Evolutionary conservation across 192 early-diverging fungal species (phyloP).

Genomic region (Dissophora globulifera): DNA sequence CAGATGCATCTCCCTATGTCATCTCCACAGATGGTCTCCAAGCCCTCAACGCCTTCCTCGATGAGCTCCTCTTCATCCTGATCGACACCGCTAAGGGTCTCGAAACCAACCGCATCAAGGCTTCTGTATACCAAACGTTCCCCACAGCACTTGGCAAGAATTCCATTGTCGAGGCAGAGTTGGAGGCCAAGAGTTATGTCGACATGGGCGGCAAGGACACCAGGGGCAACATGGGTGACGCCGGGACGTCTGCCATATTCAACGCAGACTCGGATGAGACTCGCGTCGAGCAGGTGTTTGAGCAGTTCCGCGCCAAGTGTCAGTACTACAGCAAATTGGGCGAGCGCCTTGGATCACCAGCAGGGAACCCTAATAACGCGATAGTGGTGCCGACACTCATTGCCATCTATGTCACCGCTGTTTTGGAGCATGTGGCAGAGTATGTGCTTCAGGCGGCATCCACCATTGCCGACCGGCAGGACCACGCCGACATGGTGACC

Average conservation of each 20-base stretch:
- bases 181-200: slow-evolving; percentile 66
- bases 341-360: slow-evolving; percentile 50
- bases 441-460: slow-evolving; percentile 62
- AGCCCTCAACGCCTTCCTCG: slow-evolving; percentile 66
- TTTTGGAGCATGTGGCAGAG: slow-evolving; percentile 69
- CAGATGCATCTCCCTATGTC: slow-evolving; percentile 62
- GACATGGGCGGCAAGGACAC: slow-evolving; percentile 61
- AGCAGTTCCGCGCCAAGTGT: slow-evolving; percentile 64
- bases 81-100: slow-evolving; percentile 60
- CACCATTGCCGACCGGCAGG: slow-evolving; percentile 56
- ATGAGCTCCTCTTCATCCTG: slow-evolving; percentile 64
- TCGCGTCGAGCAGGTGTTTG: slow-evolving; percentile 52
- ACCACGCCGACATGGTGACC: slow-evolving; percentile 64
- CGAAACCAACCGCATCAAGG: slow-evolving; percentile 61
- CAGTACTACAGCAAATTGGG: slow-evolving; percentile 66
- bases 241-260: slow-evolving; percentile 42
- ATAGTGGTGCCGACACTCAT: slow-evolving; percentile 55
- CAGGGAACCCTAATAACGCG: slow-evolving; percentile 39
- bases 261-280: slow-evolving; percentile 49
- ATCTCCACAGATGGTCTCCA: slow-evolving; percentile 67
- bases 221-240: slow-evolving; percentile 26
- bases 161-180: slow-evolving; percentile 68
- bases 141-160: slow-evolving; percentile 68
- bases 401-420: slow-evolving; percentile 70
- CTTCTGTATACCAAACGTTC: slow-evolving; percentile 56